Base-by-base conservation (phyloP, 2,329 filamentous ascomycete genomes). In the Penicillium sp. region DNA sequence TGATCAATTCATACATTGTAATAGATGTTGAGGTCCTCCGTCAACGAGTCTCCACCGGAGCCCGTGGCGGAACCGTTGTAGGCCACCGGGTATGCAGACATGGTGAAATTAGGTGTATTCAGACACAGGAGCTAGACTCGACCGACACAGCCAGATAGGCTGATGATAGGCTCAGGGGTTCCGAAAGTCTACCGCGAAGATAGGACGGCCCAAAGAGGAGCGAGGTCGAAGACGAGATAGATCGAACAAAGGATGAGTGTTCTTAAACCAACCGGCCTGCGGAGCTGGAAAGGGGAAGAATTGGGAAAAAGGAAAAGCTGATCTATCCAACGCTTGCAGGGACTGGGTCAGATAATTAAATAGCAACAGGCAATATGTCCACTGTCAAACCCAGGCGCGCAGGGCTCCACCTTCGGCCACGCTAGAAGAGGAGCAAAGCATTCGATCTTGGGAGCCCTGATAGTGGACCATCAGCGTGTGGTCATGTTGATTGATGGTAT, bases 1-100 rank as follows among this genome's bases (percentile, higher is more conserved):
- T 16, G 8, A 43, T 33, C 52, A 30, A 22, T 42, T 1, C 62
- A 52, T 67, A 71, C 72, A 71, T 92, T 85, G 80, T 96, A 97
- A 78, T 87, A 96, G 70, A 93, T 80, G 78, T 97, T 97, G 68
- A 96, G 84, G 77, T 97, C 86, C 66, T 90, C 80, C 1, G 80
- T 80, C 61, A 87, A 78, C 28, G 89, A 83, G 79, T 87, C 79
- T 80, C 90, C 90, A 65, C 91, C 90, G 7, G 84, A 87, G 8
- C 65, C 72, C 25, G 80, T 76, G 38, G 79, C 79, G 19, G 87
- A 87, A 71, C 84, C 85, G 79, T 92, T 91, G 79, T 88, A 91
- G 25, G 84, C 79, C 42, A 84, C 75, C 64, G 77, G 72, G 55
- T 71, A 70, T 52, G 69, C 71, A 38, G 75, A 71, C 76, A 78